Evolutionary conservation across 306 rosid species (phyloP), one percentile per base, ranked within the genome.

Genomic region (Sphenostylis stenocarpa): DNA sequence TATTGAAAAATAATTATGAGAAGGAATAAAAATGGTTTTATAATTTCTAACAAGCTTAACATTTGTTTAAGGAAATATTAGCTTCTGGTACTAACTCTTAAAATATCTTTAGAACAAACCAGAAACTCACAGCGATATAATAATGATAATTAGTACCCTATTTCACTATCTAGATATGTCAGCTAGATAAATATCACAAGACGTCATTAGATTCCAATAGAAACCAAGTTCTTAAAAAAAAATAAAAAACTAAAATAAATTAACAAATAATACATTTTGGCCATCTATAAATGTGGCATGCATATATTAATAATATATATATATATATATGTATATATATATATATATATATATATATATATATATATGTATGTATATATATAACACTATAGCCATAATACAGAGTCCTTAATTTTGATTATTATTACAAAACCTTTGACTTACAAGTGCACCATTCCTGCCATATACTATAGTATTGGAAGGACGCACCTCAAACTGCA

Each of bases 401-500:
- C 73, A 82, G 66, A 75, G 66, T 58, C 62, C 82, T 70, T 71
- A 71, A 75, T 47, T 69, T 23, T 78, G 65, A 78, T 65, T 70
- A 78, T 65, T 70, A 78, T 65, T 70, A 76, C 65, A 64, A 70
- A 78, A 71, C 26, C 72, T 78, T 64, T 55, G 29, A 58, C 58
- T 26, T 64, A 67, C 64, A 64, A 55, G 78, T 77, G 79, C 71
- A 63, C 66, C 57, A 75, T 52, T 70, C 85, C 85, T 75, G 13
- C 67, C 67, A 80, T 51, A 65, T 68, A 45, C 21, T 43, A 43
- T 72, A 84, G 24, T 72, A 84, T 29, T 45, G 80, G 69, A 63
- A 62, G 78, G 75, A 72, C 65, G 78, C 78, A 75, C 76, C 70
- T 70, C 81, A 77, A 77, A 80, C 82, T 73, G 43, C 84, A 70